Percentiles rank a stretch among this genome's conserved stretches.
Evolutionary conservation across 768 basidiomycete genomes (phyloP).

Genomic region (Botryobasidium botryosum): DNA sequence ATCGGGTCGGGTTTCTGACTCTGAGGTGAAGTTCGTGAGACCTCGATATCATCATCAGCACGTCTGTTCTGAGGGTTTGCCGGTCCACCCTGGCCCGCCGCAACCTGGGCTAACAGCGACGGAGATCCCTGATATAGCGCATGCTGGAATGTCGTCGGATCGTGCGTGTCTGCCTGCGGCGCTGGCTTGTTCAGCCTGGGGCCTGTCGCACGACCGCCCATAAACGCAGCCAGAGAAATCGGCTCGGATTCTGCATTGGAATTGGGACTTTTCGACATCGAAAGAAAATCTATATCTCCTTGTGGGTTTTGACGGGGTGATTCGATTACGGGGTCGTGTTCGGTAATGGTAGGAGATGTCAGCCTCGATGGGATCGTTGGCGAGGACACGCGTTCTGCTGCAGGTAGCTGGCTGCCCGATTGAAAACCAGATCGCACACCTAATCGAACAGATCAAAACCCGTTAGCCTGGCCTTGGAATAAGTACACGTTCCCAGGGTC

Average conservation of each 20-base stretch:
- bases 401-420: background rate
- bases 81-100: background rate
- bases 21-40: too few relatives aligned
- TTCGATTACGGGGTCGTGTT: too few relatives aligned
- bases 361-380: background rate
- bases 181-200: conserved; percentile 56
- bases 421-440: background rate
- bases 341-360: background rate
- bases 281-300: too few relatives aligned
- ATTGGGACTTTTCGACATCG: background rate
- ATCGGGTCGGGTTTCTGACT: too few relatives aligned
- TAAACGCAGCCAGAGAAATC: conserved; percentile 65
- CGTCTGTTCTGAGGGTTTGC: background rate
- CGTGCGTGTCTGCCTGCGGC: conserved; percentile 49
- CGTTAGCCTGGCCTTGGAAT: too few relatives aligned
- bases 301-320: too few relatives aligned
- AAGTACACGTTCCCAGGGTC: too few relatives aligned
- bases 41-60: too few relatives aligned
- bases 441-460: too few relatives aligned
- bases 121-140: background rate
- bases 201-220: conserved; percentile 60
- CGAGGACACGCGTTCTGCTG: too few relatives aligned
- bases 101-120: background rate
- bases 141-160: conserved; percentile 25
- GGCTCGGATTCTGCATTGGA: conserved; percentile 20